Evolutionary conservation across 495 filamentous ascomycete genomes (phyloP).

Genomic region (Choiromyces venosus): DNA sequence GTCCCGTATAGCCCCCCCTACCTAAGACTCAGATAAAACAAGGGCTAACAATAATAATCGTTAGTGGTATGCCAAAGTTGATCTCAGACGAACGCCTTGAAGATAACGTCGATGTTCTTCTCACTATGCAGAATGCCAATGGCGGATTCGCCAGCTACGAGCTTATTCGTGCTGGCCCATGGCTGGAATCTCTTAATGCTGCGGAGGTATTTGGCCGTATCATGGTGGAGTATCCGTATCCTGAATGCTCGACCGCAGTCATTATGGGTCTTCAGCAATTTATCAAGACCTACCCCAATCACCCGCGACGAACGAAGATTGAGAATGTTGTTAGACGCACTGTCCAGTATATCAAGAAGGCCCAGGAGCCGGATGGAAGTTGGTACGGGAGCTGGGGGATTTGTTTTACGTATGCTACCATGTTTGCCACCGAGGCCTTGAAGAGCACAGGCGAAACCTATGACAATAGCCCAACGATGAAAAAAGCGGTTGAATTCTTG

Average conservation of each 20-base stretch:
- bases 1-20: constrained; percentile 47
- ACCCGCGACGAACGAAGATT: constrained; percentile 67
- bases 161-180: constrained; percentile 65
- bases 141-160: constrained; percentile 93
- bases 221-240: constrained; percentile 97
- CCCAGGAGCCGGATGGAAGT: constrained; percentile 73
- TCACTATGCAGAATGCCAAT: constrained; percentile 84
- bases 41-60: neutral
- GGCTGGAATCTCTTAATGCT: constrained; percentile 80
- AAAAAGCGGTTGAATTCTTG: constrained; percentile 77
- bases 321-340: constrained; percentile 62
- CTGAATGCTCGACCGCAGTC: constrained; percentile 92
- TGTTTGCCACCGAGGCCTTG: constrained; percentile 90
- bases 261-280: constrained; percentile 86
- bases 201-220: constrained; percentile 95
- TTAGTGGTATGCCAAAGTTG: constrained; percentile 60
- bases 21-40: neutral
- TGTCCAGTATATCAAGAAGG: constrained; percentile 70
- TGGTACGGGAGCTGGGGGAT: constrained; percentile 99
- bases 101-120: constrained; percentile 80
- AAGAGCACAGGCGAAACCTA: constrained; percentile 76
- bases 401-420: constrained; percentile 91
- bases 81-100: constrained; percentile 69
- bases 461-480: constrained; percentile 61
- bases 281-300: constrained; percentile 69